phyloP scores from a whole-genome alignment of 495 filamentous ascomycete species.

The Aspergillus indologenus region DNA sequence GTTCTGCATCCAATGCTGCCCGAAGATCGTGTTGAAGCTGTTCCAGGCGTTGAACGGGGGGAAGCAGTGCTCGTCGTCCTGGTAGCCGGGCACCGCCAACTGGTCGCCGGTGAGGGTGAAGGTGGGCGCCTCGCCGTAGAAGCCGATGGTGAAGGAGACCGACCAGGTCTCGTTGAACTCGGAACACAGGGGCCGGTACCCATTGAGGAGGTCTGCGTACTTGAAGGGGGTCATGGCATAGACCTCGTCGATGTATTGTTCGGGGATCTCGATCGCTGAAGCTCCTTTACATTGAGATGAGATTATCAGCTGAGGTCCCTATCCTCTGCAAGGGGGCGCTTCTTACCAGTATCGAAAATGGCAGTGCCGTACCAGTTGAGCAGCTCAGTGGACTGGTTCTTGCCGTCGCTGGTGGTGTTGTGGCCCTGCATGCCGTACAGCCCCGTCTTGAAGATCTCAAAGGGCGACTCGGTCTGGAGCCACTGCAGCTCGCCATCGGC shows the following conservation, averaged over 20 bases:
- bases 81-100: not conserved
- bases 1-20: not conserved
- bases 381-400: not conserved
- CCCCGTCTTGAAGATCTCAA: not conserved
- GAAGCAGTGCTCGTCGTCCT: not conserved
- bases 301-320: not conserved
- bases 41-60: not conserved
- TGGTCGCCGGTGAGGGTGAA: not conserved
- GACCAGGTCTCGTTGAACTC: slow-evolving; percentile 1
- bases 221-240: not conserved
- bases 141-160: not conserved
- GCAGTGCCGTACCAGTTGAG: not conserved
- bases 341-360: not conserved
- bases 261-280: not conserved
- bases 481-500: not conserved
- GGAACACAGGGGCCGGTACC: not conserved
- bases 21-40: not conserved
- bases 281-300: not conserved
- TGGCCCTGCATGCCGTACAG: not conserved
- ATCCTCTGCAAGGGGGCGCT: too few species aligned
- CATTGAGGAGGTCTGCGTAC: not conserved
- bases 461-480: not conserved
- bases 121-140: not conserved
- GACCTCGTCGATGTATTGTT: not conserved
- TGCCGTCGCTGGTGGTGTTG: not conserved